Evolutionary conservation across 2,329 filamentous ascomycete species (phyloP), one percentile per base, ranked within the genome.

Genomic region (Alternaria metachromatica): DNA sequence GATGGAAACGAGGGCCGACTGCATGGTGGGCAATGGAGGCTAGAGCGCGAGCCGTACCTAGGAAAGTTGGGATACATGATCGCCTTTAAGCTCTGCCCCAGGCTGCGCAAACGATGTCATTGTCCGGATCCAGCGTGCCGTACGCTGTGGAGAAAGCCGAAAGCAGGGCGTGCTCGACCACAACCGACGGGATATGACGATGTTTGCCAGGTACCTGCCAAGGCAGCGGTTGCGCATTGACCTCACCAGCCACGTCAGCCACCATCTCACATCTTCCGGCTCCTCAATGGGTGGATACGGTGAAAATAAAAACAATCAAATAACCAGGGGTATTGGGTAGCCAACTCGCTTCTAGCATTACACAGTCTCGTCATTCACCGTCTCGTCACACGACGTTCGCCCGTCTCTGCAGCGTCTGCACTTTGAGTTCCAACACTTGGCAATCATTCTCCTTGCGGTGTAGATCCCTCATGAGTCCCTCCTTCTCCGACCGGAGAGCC

Each of bases 391-490:
- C 51, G 10, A 70, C 62, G 37, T 58, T 58, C 23, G 57, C 56
- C 30, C 71, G 67, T 54, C 77, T 68, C 61, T 77, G 74, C 41
- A 81, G 58, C 48, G 60, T 78, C 60, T 78, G 74, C 44, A 81
- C 62, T 63, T 72, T 80, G 30, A 73, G 73, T 63, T 82, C 80
- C 49, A 82, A 63, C 23, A 72, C 69, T 48, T 80, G 74, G 61
- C 75, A 78, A 28, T 80, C 79, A 58, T 82, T 80, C 65, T 82
- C 80, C 67, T 77, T 78, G 33, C 74, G 70, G 55, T 80, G 75
- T 61, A 82, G 62, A 48, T 81, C 78, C 60, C 66, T 78, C 68
- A 80, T 78, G 63, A 82, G 64, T 3, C 55, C 63, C 70, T 82
- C 80, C 71, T 82, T 82, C 66, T 82, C 80, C 4, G 73, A 76